Evolutionary conservation across 73 alveolate species (phyloP).

Genomic region (Breviolum minutum): DNA sequence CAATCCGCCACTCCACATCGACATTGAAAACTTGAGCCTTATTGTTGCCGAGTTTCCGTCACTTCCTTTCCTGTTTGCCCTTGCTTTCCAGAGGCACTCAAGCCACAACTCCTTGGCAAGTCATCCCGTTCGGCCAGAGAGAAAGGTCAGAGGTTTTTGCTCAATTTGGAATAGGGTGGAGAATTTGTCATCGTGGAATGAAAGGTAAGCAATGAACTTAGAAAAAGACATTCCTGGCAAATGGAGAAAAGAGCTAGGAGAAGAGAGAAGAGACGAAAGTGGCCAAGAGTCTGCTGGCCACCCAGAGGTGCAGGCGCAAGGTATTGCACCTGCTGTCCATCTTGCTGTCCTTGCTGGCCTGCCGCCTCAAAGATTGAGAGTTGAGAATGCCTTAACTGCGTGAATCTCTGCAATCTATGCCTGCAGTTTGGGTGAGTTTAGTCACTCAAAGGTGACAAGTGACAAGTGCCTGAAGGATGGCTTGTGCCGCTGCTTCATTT

Average conservation of each 20-base stretch:
- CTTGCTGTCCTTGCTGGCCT: conserved; percentile 45
- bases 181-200: too few relatives aligned
- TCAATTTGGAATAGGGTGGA: too few relatives aligned
- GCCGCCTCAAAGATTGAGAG: conserved; percentile 6
- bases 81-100: conserved; percentile 23
- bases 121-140: too few relatives aligned
- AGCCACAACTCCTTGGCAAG: conserved; percentile 19
- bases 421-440: too few relatives aligned
- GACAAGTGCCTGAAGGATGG: conserved; percentile 47
- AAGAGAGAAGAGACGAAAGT: too few relatives aligned
- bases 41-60: background rate
- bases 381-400: background rate
- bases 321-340: conserved; percentile 3
- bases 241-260: too few relatives aligned
- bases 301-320: conserved; percentile 39
- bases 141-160: too few relatives aligned
- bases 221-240: background rate
- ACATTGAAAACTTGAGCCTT: background rate
- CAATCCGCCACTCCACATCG: background rate
- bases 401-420: too few relatives aligned
- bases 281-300: conserved; percentile 37
- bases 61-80: conserved; percentile 38
- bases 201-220: background rate
- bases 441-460: background rate
- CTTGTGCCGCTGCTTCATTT: conserved; percentile 86